These are phyloP conservation scores for Herpetospermum pedunculosum DNA, from an alignment of 306 rosid genomes.

Conservation along the genomic window DNA sequence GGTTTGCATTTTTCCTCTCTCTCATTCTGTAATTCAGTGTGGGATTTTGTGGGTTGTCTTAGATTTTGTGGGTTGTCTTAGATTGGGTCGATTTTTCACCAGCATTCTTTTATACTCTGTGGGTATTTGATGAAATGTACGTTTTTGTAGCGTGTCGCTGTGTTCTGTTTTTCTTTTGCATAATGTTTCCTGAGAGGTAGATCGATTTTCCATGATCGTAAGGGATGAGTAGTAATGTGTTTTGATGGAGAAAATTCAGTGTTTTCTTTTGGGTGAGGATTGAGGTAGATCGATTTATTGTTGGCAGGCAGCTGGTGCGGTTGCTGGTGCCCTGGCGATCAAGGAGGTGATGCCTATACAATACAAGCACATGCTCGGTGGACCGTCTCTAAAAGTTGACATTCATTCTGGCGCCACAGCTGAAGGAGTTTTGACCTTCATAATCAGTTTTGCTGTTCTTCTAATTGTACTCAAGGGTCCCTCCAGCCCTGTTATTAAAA, in stretches of 20 bases:
- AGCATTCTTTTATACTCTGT: neutral
- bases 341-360: constrained; percentile 48
- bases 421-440: constrained; percentile 72
- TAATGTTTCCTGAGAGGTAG: neutral
- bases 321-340: constrained; percentile 66
- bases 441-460: constrained; percentile 57
- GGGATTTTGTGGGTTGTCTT: neutral
- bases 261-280: too few relatives aligned
- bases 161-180: neutral
- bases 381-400: constrained; percentile 82
- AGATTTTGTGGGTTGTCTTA: neutral
- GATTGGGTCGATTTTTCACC: neutral
- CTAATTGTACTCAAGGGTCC: constrained; percentile 67
- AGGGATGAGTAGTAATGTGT: neutral
- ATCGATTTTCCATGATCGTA: neutral
- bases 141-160: neutral
- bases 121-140: neutral
- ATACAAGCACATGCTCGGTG: constrained; percentile 67
- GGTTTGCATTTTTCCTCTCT: constrained; percentile 20
- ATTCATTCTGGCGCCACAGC: constrained; percentile 69
- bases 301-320: constrained; percentile 74
- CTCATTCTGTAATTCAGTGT: neutral
- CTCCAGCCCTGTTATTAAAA: constrained; percentile 36
- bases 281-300: too few relatives aligned
- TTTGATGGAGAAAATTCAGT: neutral